Base-by-base conservation (phyloP, 768 basidiomycete genomes). In the Naganishia vaughanmartiniae region DNA sequence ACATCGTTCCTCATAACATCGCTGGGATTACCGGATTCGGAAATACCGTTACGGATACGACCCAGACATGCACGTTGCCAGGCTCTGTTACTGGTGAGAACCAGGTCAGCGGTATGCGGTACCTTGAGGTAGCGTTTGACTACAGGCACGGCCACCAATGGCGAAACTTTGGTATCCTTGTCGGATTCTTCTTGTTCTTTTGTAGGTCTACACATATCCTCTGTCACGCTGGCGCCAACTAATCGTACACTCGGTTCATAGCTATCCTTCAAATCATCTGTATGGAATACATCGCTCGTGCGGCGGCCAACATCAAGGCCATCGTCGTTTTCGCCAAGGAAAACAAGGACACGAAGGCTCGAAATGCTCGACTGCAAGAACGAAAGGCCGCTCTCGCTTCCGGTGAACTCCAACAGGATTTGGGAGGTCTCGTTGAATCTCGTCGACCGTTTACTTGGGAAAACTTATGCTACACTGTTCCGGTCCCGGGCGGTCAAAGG, bases 11-110 rank as follows among this genome's bases (percentile, higher is more conserved):
- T 0, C 74, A 74, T 34, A 77, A 77, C 66, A 63, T 36, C 17
- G 73, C 79, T 28, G 54, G 72, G 70, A 72, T 79, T 56, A 76
- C 76, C 21, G 75, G 76, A n/a, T 78, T 71, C 65, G 76, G 78
- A 51, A 55, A 39, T 42, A 51, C 63, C 36, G 54, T 71, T 33
- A 54, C 70, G 36, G 76, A 77, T 21, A 72, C 74, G 42, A 78
- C 92, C 74, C 92, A 93, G 82, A 87, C 86, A 12, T 93, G 92
- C 80, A 90, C 90, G 0, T 81, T 92, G 26, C 85, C 85, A 68
- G 91, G 91, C n/a, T 82, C 89, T 57, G 60, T 60, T 19, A 80
- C 85, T 0, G 91, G 91, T 0, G 85, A 83, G 36, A 83, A 83
- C 66, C 63, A 82, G 87, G 89, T 74, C 79, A 83, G 56, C 72